A percentile compares a stretch with the other conserved stretches of the same genome.
phyloP scores from a whole-genome alignment of 495 filamentous ascomycete genomes.

The Penicillium dipodomyicola region DNA sequence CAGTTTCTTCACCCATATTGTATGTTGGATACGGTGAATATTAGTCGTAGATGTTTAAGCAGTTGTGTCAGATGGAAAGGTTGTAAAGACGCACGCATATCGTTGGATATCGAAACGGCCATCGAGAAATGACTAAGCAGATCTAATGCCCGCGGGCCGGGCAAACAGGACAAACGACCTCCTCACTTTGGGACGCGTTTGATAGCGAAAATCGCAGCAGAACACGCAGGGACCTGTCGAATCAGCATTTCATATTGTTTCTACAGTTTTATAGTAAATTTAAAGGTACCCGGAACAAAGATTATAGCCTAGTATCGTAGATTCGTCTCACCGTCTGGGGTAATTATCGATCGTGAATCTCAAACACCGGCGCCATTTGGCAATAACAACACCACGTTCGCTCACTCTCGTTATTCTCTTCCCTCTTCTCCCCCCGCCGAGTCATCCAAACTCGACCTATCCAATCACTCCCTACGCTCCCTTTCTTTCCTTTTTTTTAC shows the following conservation, averaged over 20 bases:
- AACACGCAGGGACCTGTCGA: conserved; percentile 10
- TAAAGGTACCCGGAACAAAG: not conserved
- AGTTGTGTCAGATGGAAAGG: not conserved
- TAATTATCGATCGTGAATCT: conserved; percentile 5
- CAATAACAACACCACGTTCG: conserved; percentile 19
- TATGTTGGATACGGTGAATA: not conserved
- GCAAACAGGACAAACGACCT: conserved; percentile 26
- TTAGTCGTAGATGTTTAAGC: not conserved
- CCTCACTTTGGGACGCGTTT: conserved; percentile 15
- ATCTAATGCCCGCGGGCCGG: no score
- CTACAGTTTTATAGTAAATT: not conserved
- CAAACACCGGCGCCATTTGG: conserved; percentile 26
- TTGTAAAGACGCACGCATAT: not conserved
- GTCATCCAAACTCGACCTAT: conserved; percentile 21
- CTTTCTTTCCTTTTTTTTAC: conserved; percentile 7
- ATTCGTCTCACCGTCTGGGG: not conserved
- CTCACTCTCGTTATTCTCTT: conserved; percentile 17
- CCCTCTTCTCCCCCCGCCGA: conserved; percentile 27
- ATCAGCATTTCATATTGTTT: conserved; percentile 1
- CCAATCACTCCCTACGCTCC: conserved; percentile 17
- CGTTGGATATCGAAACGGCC: conserved; percentile 5
- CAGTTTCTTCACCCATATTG: conserved; percentile 21
- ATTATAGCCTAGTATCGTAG: not conserved
- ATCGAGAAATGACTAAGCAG: conserved; percentile 11
- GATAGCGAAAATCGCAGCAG: conserved; percentile 14